phyloP scores from a whole-genome alignment of 208 protist species.

The Cochliopodium minus region DNA sequence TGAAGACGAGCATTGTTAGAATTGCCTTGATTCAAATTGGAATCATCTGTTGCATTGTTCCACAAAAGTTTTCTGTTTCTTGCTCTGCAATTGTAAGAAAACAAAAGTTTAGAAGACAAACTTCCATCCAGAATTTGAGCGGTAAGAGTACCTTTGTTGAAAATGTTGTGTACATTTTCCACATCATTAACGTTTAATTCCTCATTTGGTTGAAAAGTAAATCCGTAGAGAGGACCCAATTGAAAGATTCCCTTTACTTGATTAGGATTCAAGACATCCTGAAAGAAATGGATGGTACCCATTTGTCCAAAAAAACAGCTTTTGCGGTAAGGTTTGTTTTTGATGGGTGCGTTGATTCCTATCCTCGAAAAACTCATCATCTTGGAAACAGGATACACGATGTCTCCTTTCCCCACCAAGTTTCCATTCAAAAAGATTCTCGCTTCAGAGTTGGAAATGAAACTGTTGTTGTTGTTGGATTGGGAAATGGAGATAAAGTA shows the following conservation, averaged over 20 bases:
- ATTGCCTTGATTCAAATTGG: too few relatives aligned
- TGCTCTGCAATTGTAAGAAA: conserved; percentile 2
- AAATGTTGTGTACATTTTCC: neutral
- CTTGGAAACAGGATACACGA: neutral
- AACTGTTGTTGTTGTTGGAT: neutral
- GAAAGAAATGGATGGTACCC: conserved; percentile 2
- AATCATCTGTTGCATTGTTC: neutral
- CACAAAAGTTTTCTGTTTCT: neutral
- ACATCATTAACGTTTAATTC: neutral
- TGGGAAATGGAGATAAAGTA: conserved; percentile 2
- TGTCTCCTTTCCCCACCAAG: neutral
- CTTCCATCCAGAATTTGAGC: neutral
- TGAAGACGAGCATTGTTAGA: neutral
- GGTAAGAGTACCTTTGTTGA: too few relatives aligned
- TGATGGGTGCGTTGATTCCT: neutral
- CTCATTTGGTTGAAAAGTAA: conserved; percentile 1
- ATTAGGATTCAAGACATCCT: neutral
- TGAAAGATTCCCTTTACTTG: neutral
- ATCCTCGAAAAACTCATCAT: neutral
- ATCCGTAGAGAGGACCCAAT: neutral
- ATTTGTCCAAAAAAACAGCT: conserved; percentile 13
- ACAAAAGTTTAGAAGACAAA: neutral
- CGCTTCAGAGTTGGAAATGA: neutral
- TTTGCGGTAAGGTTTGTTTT: neutral
- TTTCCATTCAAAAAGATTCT: neutral